Conservation (phyloP, 1,284 basidiomycete species). For the Ustilago sp. region DNA sequence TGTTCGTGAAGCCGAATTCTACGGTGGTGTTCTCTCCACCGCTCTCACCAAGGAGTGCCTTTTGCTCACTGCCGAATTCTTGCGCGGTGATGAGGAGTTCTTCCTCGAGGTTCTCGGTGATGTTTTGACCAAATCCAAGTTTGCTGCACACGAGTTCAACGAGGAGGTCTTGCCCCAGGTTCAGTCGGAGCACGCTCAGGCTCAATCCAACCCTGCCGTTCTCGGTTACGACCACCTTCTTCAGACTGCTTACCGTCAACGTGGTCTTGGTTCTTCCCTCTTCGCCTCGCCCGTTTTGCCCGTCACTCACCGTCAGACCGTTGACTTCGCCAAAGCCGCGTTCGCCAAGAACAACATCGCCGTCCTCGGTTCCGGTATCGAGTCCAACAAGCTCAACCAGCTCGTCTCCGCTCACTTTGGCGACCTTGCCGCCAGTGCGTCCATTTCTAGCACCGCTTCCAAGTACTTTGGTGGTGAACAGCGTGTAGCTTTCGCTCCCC, state of each 20-base stretch:
- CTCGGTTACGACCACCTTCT: slow-evolving; percentile 63
- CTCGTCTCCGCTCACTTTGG: slow-evolving; percentile 61
- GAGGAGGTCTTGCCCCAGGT: slow-evolving; percentile 67
- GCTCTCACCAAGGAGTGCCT: slow-evolving; percentile 90
- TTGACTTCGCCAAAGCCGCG: slow-evolving; percentile 54
- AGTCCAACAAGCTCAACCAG: slow-evolving; percentile 48
- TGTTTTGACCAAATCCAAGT: slow-evolving; percentile 60
- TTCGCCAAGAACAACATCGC: slow-evolving; percentile 68
- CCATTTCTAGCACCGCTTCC: slow-evolving; percentile 42
- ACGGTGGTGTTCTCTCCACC: slow-evolving; percentile 90
- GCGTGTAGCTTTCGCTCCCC: slow-evolving; percentile 59
- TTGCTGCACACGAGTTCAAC: slow-evolving; percentile 64
- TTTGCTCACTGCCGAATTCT: slow-evolving; percentile 91
- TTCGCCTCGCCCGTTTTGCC: slow-evolving; percentile 65
- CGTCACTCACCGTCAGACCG: slow-evolving; percentile 51
- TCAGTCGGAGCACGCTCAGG: slow-evolving; percentile 59
- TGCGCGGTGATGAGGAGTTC: slow-evolving; percentile 84
- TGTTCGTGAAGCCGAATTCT: slow-evolving; percentile 91
- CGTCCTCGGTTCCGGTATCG: slow-evolving; percentile 65
- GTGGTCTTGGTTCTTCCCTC: slow-evolving; percentile 64
- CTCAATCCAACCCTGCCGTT: slow-evolving; percentile 53
- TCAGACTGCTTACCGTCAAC: slow-evolving; percentile 67
- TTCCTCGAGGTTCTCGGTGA: slow-evolving; percentile 68
- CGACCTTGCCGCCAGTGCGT: slow-evolving; percentile 41
- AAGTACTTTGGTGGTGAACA: slow-evolving; percentile 69